Evolutionary conservation across 768 basidiomycete species (phyloP), one percentile per base, ranked within the genome.

Genomic region (Nevesoporus exiguus): DNA sequence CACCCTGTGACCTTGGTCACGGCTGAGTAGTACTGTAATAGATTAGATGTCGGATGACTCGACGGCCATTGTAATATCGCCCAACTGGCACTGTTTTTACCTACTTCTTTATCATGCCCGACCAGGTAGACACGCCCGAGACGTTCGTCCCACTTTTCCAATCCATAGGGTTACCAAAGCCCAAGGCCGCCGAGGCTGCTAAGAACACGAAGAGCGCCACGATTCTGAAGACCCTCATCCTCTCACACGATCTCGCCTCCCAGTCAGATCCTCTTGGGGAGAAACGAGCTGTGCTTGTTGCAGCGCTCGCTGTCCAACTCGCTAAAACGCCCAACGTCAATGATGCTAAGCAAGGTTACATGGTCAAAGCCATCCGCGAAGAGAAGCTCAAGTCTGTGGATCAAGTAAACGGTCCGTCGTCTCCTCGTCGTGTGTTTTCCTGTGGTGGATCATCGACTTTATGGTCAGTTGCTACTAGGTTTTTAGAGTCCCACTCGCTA

Each of bases 141-240:
- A 21, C 42, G n/a, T 55, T 36, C 31, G 47, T 51, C 40, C 25
- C 70, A 19, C 75, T 88, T 34, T 93, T 95, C 76, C 80, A 84
- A 67, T 80, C 84, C 34, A 85, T 93, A 52, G 91, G 90, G 24
- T 75, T 97, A 41, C 76, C 85, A 39, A 78, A 83, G 55, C 73
- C 86, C 49, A 91, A 93, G 68, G 90, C 94, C 1, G 78, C 80
- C 10, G 93, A 97, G 63, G 88, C 90, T 5, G 83, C 85, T 33
- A 90, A 93, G 67, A 88, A 80, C 55, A 75, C 86, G 4, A 96
- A 92, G 75, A 82, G 82, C 64, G 88, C 91, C 6, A 68, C 78
- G 4, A 74, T 85, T 19, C 77, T 95, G 52, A 83, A 81, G 62
- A 80, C 80, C 22, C 79, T 95, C 47, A 84, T 93, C 56, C 80